phyloP scores from a whole-genome alignment of 805 yeast genomes.

The Spathaspora boniae region DNA sequence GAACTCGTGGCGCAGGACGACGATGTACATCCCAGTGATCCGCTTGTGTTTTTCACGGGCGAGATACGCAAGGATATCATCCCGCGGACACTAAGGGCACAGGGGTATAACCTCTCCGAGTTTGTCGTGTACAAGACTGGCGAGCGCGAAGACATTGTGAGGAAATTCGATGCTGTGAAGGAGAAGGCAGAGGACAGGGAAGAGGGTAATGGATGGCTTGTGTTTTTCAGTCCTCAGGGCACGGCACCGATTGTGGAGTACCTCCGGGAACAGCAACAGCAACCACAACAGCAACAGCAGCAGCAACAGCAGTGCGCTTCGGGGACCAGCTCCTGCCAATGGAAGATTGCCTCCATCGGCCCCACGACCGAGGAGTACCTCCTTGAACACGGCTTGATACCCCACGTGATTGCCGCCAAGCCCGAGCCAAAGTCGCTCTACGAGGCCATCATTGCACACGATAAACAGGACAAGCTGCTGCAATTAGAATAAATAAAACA shows the following conservation, averaged over 20 bases:
- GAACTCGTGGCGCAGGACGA: slow-evolving; percentile 49
- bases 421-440: slow-evolving; percentile 68
- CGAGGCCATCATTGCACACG: slow-evolving; percentile 25
- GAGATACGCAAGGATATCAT: slow-evolving; percentile 78
- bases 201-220: slow-evolving; percentile 54
- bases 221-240: slow-evolving; percentile 91
- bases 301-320: too few relatives aligned
- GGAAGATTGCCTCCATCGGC: slow-evolving; percentile 78
- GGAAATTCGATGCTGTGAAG: slow-evolving; percentile 24
- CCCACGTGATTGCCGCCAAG: slow-evolving; percentile 61
- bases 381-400: slow-evolving; percentile 46
- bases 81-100: slow-evolving; percentile 52
- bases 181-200: slow-evolving; percentile 9
- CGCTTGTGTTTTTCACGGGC: slow-evolving; percentile 77
- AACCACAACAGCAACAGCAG: too few relatives aligned
- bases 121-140: slow-evolving; percentile 68
- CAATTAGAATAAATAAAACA: neutral
- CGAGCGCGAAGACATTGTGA: slow-evolving; percentile 39
- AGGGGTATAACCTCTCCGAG: slow-evolving; percentile 51
- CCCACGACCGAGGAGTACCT: slow-evolving; percentile 82
- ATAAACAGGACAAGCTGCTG: neutral
- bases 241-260: slow-evolving; percentile 58
- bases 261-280: slow-evolving; percentile 11
- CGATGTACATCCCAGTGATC: slow-evolving; percentile 23
- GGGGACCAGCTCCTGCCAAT: slow-evolving; percentile 10